These are phyloP conservation scores for Arachis stenosperma DNA, from an alignment of 306 rosid genomes.

Conservation along the genomic window DNA sequence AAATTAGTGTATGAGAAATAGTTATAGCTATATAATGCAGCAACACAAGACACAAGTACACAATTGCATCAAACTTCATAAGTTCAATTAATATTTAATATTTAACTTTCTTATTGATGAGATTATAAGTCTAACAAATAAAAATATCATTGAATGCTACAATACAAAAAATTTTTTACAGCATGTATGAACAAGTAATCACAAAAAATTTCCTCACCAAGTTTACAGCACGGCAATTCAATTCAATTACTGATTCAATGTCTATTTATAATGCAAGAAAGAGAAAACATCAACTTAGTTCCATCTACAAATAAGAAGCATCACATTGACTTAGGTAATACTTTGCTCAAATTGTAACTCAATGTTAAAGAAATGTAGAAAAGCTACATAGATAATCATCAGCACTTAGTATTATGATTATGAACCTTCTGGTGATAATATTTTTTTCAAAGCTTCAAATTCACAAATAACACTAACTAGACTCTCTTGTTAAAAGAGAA, in stretches of 20 bases:
- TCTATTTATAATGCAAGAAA: constrained; percentile 6
- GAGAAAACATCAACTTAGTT: constrained; percentile 7
- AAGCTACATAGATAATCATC: too few relatives aligned
- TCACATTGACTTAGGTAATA: not conserved
- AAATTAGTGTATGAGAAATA: constrained; percentile 55
- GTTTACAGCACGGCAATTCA: constrained; percentile 2
- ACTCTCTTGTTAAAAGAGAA: constrained; percentile 7
- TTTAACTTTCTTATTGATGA: not conserved
- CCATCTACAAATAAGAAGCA: constrained; percentile 6
- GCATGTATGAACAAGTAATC: not conserved
- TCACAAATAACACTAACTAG: constrained; percentile 22
- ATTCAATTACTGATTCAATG: not conserved
- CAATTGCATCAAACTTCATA: constrained; percentile 1
- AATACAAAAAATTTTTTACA: not conserved
- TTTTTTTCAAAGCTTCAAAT: constrained; percentile 8
- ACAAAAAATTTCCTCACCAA: not conserved
- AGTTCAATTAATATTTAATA: not conserved
- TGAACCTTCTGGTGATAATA: not conserved
- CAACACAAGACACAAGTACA: constrained; percentile 15
- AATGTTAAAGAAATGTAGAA: too few relatives aligned
- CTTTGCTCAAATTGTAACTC: not conserved
- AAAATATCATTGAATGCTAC: constrained; percentile 8
- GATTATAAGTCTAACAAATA: constrained; percentile 10
- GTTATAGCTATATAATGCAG: constrained; percentile 20
- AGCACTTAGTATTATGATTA: too few relatives aligned